These are phyloP conservation scores for Elaeis oleifera DNA, from an alignment of 202 grass and related monocot genomes.

Conservation along the genomic window DNA sequence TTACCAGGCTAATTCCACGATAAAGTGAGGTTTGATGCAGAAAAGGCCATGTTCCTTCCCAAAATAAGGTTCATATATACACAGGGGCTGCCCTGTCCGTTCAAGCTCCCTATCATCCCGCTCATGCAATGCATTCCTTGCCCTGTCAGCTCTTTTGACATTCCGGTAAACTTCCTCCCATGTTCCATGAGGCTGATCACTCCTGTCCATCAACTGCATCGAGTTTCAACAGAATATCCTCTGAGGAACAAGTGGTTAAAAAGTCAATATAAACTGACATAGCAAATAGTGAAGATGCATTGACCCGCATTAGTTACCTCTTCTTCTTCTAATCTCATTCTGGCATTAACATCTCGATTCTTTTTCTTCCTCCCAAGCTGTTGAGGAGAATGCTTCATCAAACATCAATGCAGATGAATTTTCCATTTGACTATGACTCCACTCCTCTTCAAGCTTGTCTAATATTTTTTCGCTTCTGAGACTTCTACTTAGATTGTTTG, in stretches of 20 bases:
- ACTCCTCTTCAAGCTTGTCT: constrained; percentile 57
- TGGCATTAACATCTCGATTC: constrained; percentile 40
- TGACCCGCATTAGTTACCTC: constrained; percentile 46
- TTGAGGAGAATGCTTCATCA: constrained; percentile 59
- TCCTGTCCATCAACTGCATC: constrained; percentile 90
- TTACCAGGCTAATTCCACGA: constrained; percentile 94
- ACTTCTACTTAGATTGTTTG: constrained; percentile 35
- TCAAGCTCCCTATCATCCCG: constrained; percentile 92
- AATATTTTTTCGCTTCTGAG: constrained; percentile 50
- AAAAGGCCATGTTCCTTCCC: constrained; percentile 92
- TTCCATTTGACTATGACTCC: constrained; percentile 36
- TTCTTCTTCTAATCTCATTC: constrained; percentile 71
- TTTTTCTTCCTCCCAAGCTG: constrained; percentile 87
- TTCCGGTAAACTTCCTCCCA: constrained; percentile 99
- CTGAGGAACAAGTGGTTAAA: constrained; percentile 13
- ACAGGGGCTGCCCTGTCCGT: constrained; percentile 82
- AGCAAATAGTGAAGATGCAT: constrained; percentile 8
- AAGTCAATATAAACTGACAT: constrained; percentile 12
- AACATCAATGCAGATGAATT: constrained; percentile 31
- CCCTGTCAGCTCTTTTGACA: constrained; percentile 76
- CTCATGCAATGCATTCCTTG: constrained; percentile 93
- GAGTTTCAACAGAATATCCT: constrained; percentile 17
- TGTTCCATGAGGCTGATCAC: constrained; percentile 73
- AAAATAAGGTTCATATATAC: constrained; percentile 98
- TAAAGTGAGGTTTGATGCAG: constrained; percentile 79